Evolutionary conservation across 768 basidiomycete species (phyloP).

Genomic region (Agrocybe praecox): DNA sequence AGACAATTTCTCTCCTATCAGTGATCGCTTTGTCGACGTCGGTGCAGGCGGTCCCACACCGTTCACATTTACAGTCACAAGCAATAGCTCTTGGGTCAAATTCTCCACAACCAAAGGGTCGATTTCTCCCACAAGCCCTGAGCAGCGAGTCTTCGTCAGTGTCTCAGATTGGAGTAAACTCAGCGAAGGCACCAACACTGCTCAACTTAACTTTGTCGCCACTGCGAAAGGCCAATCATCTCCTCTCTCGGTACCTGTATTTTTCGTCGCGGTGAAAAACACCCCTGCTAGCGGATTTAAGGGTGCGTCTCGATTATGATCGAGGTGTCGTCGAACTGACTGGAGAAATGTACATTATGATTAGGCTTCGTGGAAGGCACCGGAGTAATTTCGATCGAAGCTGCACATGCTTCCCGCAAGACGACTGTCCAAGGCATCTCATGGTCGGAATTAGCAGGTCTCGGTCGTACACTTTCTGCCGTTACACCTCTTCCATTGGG

Average conservation of each 20-base stretch:
- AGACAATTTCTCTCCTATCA: constrained; percentile 57
- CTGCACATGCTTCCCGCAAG: constrained; percentile 56
- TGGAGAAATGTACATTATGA: neutral
- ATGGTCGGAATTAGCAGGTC: constrained; percentile 62
- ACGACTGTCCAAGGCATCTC: constrained; percentile 49
- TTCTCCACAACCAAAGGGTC: constrained; percentile 49
- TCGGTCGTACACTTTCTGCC: constrained; percentile 61
- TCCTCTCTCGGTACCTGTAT: constrained; percentile 29
- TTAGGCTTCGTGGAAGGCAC: constrained; percentile 67
- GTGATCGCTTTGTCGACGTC: constrained; percentile 61
- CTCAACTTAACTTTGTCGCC: constrained; percentile 49
- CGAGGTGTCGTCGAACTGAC: neutral
- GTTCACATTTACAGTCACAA: constrained; percentile 54
- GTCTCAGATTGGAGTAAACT: constrained; percentile 61
- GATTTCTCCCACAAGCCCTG: constrained; percentile 47
- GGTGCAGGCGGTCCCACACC: constrained; percentile 59
- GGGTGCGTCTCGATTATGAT: constrained; percentile 33
- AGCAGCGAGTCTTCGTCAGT: constrained; percentile 54
- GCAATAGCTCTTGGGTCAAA: constrained; percentile 56
- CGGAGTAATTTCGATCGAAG: constrained; percentile 68
- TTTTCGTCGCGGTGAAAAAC: constrained; percentile 39
- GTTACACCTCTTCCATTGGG: constrained; percentile 60
- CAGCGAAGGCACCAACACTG: constrained; percentile 33
- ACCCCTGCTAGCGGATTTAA: constrained; percentile 45
- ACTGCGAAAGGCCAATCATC: constrained; percentile 40